A percentile compares a stretch with the other conserved stretches of the same genome.
Conservation (phyloP, 164 flowering plant species). For the Vitis vinifera region ASM3070453v1 NC_081819.1:15297001-15297500, state of each 20-base stretch:
- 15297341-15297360: slow-evolving; percentile 23
- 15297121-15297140: background rate
- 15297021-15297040: no score
- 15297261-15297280: slow-evolving; percentile 41
- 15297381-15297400: background rate
- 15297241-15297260: slow-evolving; percentile 32
- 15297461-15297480: background rate
- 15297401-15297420: background rate
- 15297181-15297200: background rate
- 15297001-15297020: no score
- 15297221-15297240: slow-evolving; percentile 37
- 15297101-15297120: background rate
- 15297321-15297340: slow-evolving; percentile 54
- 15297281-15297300: slow-evolving; percentile 38
- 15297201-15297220: slow-evolving; percentile 10
- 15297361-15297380: background rate
- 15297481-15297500: background rate
- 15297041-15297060: no score
- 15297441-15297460: background rate
- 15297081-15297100: background rate
- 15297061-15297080: background rate
- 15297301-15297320: slow-evolving; percentile 34
- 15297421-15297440: background rate
- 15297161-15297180: slow-evolving; percentile 1
- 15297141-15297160: background rate